These are phyloP conservation scores for Rhododendron simsii DNA, from an alignment of 148 eudicot species.

Conservation along the genomic window DNA sequence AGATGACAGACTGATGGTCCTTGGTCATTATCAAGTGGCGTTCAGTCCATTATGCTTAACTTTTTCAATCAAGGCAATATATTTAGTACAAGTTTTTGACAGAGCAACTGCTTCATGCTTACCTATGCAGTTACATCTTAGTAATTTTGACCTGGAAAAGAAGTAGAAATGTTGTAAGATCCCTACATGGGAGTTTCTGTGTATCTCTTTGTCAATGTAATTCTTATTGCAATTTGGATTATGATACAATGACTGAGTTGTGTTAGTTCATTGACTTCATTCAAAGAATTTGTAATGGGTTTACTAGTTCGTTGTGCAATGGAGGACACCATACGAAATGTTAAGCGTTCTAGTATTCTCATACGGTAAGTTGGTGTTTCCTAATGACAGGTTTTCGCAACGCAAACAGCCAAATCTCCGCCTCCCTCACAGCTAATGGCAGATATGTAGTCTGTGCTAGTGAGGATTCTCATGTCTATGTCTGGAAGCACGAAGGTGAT, in stretches of 20 bases:
- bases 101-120: background rate
- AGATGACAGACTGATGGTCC: background rate
- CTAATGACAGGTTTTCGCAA: slow-evolving; percentile 84
- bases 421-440: slow-evolving; percentile 64
- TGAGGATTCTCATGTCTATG: slow-evolving; percentile 85
- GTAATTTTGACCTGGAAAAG: background rate
- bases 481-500: slow-evolving; percentile 92
- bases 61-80: background rate
- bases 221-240: background rate
- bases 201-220: background rate
- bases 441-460: slow-evolving; percentile 74
- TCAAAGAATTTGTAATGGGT: background rate
- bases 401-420: slow-evolving; percentile 87
- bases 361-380: slow-evolving; percentile 12
- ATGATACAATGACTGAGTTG: background rate
- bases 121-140: background rate
- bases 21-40: background rate
- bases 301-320: background rate
- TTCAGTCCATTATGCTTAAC: background rate
- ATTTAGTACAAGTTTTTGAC: background rate
- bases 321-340: background rate
- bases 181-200: background rate
- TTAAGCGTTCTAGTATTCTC: background rate
- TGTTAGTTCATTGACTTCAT: background rate
- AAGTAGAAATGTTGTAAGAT: background rate